Conservation (phyloP, 192 early-diverging fungal species). For the Piromyces sp. region DNA sequence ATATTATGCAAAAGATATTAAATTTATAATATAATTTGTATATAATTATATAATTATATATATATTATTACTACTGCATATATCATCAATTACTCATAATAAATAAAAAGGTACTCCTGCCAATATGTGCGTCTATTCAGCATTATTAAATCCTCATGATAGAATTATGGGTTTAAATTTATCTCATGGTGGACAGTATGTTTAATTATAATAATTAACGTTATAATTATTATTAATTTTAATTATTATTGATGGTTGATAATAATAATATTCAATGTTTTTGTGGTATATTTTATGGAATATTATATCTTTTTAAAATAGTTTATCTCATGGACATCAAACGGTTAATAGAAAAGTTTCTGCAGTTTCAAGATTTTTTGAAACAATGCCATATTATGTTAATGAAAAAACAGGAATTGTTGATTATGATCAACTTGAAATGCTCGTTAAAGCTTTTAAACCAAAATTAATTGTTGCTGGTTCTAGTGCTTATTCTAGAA, state of each 20-base stretch:
- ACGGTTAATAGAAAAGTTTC: conserved; percentile 93
- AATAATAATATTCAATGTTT: neutral
- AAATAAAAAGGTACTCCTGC: conserved; percentile 62
- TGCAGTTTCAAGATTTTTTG: conserved; percentile 84
- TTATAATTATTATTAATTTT: no score
- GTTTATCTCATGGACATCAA: conserved; percentile 95
- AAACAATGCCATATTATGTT: conserved; percentile 86
- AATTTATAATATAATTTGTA: no score
- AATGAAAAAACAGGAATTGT: conserved; percentile 78
- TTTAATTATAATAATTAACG: conserved; percentile 4
- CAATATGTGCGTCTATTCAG: conserved; percentile 92
- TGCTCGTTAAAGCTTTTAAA: conserved; percentile 63
- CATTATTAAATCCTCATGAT: conserved; percentile 87
- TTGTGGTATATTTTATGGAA: neutral
- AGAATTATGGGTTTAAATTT: conserved; percentile 96
- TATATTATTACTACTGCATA: no score
- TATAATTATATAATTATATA: no score
- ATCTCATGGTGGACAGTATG: conserved; percentile 92
- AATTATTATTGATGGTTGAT: no score
- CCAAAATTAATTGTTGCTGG: conserved; percentile 95
- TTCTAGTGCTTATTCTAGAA: conserved; percentile 83
- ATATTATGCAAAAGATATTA: no score
- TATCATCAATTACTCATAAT: no score
- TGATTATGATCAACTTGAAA: conserved; percentile 78
- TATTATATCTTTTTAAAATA: neutral